phyloP scores from a whole-genome alignment of 164 flowering plant genomes.

The Cinnamomum chago region DNA sequence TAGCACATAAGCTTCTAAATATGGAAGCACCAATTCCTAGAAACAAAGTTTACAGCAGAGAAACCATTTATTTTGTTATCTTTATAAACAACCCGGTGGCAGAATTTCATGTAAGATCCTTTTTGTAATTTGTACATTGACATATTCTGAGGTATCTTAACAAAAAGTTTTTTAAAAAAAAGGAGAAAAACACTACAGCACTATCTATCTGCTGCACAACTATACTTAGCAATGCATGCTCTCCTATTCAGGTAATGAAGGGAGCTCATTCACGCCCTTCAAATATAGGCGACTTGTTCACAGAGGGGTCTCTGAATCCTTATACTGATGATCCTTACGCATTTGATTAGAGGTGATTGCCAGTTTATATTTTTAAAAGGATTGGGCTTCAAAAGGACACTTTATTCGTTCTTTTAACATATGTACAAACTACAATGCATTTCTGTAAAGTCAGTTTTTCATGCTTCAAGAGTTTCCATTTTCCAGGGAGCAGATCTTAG shows the following conservation, averaged over 20 bases:
- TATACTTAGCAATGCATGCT: neutral
- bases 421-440: neutral
- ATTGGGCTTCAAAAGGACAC: neutral
- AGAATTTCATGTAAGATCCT: neutral
- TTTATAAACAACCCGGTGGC: neutral
- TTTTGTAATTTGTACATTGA: neutral
- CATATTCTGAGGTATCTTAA: neutral
- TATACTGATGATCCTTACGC: conserved; percentile 95
- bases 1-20: too few species aligned
- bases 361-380: neutral
- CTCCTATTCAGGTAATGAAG: conserved; percentile 43
- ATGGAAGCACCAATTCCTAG: too few species aligned
- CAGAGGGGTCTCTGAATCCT: conserved; percentile 96
- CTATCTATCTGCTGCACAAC: neutral
- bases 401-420: too few species aligned
- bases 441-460: neutral
- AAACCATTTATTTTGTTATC: neutral
- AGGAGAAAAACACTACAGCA: neutral
- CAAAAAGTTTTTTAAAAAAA: too few species aligned
- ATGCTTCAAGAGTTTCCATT: neutral
- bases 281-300: conserved; percentile 82
- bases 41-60: too few species aligned
- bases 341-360: conserved; percentile 69
- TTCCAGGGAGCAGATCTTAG: neutral
- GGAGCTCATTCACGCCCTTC: conserved; percentile 42